Conservation (phyloP, 1,139 yeast species). For the Nakaseomyces delphensis region DNA sequence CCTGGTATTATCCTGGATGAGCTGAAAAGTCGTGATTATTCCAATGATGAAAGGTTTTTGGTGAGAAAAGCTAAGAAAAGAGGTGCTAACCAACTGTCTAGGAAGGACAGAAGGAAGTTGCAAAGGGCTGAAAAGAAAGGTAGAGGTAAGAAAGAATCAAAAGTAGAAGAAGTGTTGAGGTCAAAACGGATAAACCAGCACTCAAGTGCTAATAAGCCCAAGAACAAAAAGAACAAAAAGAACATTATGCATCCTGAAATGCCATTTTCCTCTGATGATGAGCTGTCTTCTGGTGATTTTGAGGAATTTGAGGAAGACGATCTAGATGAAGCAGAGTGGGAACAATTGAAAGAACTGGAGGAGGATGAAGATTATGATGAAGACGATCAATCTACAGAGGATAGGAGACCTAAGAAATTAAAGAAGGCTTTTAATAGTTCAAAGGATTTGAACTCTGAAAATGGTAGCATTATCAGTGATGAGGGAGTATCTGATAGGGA, state of each 20-base stretch:
- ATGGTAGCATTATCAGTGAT: too few species aligned
- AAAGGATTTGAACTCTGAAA: too few species aligned
- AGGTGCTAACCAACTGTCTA: conserved; percentile 17
- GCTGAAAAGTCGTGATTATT: conserved; percentile 43
- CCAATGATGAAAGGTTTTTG: conserved; percentile 23
- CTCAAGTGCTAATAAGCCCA: neutral
- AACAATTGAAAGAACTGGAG: conserved; percentile 33
- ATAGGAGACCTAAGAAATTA: too few species aligned
- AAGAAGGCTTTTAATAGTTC: too few species aligned
- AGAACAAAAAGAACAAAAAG: conserved; percentile 1
- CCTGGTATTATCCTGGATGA: conserved; percentile 65
- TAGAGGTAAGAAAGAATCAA: conserved; percentile 8
- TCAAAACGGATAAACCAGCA: neutral
- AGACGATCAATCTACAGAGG: conserved; percentile 6
- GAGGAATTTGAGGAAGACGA: conserved; percentile 36
- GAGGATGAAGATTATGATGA: conserved; percentile 9
- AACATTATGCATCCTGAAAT: neutral
- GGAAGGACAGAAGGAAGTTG: conserved; percentile 30
- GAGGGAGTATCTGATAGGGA: neutral
- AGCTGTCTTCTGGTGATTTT: conserved; percentile 40
- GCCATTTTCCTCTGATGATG: conserved; percentile 39
- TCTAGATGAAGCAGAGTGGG: conserved; percentile 38
- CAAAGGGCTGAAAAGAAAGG: conserved; percentile 27
- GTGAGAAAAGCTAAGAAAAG: conserved; percentile 16
- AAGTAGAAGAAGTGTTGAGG: neutral